Evolutionary conservation across 345 rosid species (phyloP).

Genomic region (Eucalyptus tenuipes): DNA sequence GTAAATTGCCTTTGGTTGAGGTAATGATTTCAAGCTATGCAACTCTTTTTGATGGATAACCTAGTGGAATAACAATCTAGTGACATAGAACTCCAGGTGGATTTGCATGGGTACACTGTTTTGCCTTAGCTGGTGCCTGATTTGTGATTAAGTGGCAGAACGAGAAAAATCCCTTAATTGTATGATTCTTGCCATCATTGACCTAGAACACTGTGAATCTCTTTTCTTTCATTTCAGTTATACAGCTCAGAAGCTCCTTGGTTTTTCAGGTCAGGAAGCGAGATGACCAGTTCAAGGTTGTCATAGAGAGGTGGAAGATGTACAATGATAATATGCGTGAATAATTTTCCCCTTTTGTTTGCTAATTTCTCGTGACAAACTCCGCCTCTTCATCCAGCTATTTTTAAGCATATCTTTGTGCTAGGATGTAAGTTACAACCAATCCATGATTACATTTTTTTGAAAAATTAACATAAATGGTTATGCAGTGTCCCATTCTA

Average conservation of each 20-base stretch:
- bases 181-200: not conserved
- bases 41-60: not conserved
- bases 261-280: conserved; percentile 39
- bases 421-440: not conserved
- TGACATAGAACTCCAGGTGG: not conserved
- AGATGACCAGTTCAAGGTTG: conserved; percentile 25
- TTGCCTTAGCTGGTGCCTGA: not conserved
- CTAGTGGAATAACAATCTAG: not conserved
- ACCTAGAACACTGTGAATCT: not conserved
- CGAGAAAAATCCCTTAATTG: not conserved
- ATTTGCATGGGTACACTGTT: not conserved
- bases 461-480: not conserved
- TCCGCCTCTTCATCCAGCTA: not conserved
- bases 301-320: conserved; percentile 51
- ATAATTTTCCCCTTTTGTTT: not conserved
- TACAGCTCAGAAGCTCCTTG: not conserved
- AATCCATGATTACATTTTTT: not conserved
- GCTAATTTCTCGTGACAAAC: not conserved
- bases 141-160: not conserved
- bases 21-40: conserved; percentile 7
- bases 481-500: not conserved
- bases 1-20: conserved; percentile 54
- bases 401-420: not conserved
- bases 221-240: not conserved
- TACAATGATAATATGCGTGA: conserved; percentile 10